Evolutionary conservation across 768 basidiomycete genomes (phyloP).

Genomic region (Mycena rebaudengoi): DNA sequence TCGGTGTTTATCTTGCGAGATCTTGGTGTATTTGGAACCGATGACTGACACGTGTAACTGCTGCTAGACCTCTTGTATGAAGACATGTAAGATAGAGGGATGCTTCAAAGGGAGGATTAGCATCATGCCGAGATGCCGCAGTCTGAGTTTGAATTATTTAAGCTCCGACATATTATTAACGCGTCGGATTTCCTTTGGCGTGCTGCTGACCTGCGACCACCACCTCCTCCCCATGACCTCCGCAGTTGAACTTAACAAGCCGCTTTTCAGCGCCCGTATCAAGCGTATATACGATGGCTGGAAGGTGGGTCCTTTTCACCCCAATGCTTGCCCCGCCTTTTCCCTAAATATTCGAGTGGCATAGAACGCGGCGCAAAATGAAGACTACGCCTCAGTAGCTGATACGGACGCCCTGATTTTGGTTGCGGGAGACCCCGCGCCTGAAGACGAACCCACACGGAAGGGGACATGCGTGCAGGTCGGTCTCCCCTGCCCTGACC

Average conservation of each 20-base stretch:
- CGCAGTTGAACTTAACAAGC: constrained; percentile 81
- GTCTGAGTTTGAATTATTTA: too few relatives aligned
- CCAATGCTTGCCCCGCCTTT: constrained; percentile 15
- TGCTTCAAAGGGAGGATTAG: too few relatives aligned
- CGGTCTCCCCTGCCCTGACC: background rate
- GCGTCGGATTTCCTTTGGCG: too few relatives aligned
- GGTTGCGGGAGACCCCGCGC: constrained; percentile 78
- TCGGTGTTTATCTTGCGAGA: constrained; percentile 91
- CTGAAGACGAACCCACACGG: constrained; percentile 89
- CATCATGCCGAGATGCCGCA: too few relatives aligned
- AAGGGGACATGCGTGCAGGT: constrained; percentile 95
- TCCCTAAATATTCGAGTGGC: constrained; percentile 21
- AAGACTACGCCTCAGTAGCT: constrained; percentile 75
- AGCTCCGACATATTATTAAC: too few relatives aligned
- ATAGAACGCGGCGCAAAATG: constrained; percentile 72
- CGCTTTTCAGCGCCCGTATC: constrained; percentile 62
- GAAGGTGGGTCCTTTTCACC: constrained; percentile 56
- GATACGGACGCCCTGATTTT: constrained; percentile 76
- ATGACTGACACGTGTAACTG: too few relatives aligned
- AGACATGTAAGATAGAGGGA: too few relatives aligned
- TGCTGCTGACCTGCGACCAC: too few relatives aligned
- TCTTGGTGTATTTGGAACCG: constrained; percentile 59
- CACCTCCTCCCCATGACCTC: too few relatives aligned
- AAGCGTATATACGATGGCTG: constrained; percentile 68
- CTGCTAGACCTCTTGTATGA: too few relatives aligned